Base-by-base conservation (phyloP, 805 yeast genomes). In the Wickerhamiella australiensis region DNA sequence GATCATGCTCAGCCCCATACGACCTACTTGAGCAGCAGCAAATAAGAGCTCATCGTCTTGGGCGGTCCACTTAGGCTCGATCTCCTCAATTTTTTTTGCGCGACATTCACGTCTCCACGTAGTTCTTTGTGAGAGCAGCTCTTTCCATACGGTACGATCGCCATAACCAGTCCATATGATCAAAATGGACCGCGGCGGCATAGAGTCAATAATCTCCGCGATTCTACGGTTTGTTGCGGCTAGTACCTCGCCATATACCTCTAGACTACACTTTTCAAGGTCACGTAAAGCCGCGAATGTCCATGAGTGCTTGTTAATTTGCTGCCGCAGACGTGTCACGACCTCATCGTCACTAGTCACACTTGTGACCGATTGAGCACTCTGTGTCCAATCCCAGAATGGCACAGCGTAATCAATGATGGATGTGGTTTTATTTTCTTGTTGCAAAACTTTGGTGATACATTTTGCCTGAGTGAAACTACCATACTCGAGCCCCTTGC, bases 401-500 rank as follows among this genome's bases (percentile, higher is more conserved):
- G 70, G 69, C 31, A 51, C 53, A 15, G 61, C 64, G 44, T 60
- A 59, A 52, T 68, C 73, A 5, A 69, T 61, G 7, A 69, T 55
- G 4, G 70, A 65, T 9, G 61, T 54, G 5, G 56, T 51, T 46
- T 54, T 46, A n/a, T 47, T 53, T 26, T 42, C 53, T 7, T 54
- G 27, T 31, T 42, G 18, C 20, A 48, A 49, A 9, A 50, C 44
- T 17, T 41, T 18, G 31, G 25, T 41, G 4, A 41, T 15, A n/a
- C 31, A 23, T 23, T 41, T 41, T 5, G 12, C 13, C 13, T 12
- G 31, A 3, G 44, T 18, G 21, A 3, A 7, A 13, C 52, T 29
- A 0, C 97, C 97, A 63, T 74, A 82, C 2, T 71, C 65, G 5
- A 65, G 61, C 1, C 96, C 96, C 50, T 80, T 78, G 3, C 69